phyloP scores from a whole-genome alignment of 1,284 basidiomycete species.

The Baeospora myosura region DNA sequence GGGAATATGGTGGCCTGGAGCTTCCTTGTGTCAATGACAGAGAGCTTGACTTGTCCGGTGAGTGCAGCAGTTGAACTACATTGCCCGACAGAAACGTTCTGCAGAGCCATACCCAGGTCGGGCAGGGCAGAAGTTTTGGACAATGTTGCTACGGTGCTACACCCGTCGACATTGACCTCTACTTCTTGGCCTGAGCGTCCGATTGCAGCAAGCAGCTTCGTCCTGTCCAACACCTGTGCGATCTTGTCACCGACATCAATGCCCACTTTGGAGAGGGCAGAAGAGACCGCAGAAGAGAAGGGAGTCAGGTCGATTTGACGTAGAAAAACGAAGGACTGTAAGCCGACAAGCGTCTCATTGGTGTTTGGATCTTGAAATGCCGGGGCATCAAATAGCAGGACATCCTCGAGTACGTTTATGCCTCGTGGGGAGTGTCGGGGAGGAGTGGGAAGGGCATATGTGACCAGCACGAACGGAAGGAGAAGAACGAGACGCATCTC shows the following conservation, averaged over 20 bases:
- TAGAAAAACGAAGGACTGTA: conserved; percentile 30
- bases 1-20: conserved; percentile 27
- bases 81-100: conserved; percentile 24
- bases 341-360: conserved; percentile 21
- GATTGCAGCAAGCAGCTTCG: conserved; percentile 26
- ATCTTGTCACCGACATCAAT: conserved; percentile 23
- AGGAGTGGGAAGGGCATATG: neutral
- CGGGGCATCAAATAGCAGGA: conserved; percentile 30
- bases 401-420: conserved; percentile 17
- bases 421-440: neutral
- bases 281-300: conserved; percentile 15
- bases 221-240: conserved; percentile 20
- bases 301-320: conserved; percentile 18
- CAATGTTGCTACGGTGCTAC: conserved; percentile 17
- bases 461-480: neutral
- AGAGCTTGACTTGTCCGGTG: conserved; percentile 17
- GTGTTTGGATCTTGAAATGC: conserved; percentile 28
- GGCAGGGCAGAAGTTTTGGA: conserved; percentile 20
- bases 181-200: conserved; percentile 25
- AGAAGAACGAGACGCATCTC: neutral
- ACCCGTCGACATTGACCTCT: conserved; percentile 24
- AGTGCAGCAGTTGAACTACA: conserved; percentile 17
- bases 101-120: conserved; percentile 25
- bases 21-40: conserved; percentile 17
- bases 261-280: conserved; percentile 20